Conservation (phyloP, 768 basidiomycete species). For the Russula virescens region DNA sequence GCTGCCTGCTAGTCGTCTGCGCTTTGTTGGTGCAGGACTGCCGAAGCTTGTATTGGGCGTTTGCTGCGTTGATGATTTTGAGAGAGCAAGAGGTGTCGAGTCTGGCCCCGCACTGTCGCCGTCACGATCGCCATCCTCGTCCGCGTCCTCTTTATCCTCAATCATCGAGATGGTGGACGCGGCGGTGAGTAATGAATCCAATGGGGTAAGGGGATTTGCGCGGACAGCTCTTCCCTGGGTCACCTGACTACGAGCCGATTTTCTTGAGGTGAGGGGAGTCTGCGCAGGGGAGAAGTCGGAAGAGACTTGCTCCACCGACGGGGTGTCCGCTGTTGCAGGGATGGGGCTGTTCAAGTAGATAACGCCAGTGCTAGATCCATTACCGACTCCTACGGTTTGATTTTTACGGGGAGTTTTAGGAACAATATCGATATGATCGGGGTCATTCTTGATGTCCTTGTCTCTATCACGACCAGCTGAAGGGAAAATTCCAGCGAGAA, state of each 20-base stretch:
- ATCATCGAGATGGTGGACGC: constrained; percentile 48
- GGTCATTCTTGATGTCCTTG: constrained; percentile 34
- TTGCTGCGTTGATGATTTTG: constrained; percentile 29
- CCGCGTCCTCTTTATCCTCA: constrained; percentile 34
- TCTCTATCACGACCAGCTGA: constrained; percentile 29
- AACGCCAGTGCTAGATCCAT: constrained; percentile 16
- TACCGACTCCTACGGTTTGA: constrained; percentile 14
- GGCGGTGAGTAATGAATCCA: constrained; percentile 57
- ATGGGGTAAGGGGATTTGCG: constrained; percentile 39
- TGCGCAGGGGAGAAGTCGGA: constrained; percentile 26
- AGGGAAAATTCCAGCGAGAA: constrained; percentile 45
- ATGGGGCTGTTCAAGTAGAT: constrained; percentile 23
- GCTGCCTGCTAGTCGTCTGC: constrained; percentile 29
- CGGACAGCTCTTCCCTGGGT: constrained; percentile 27
- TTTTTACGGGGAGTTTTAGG: constrained; percentile 23
- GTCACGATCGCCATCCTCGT: constrained; percentile 25
- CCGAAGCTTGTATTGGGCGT: constrained; percentile 27
- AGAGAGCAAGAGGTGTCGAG: background rate
- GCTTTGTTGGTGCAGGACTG: constrained; percentile 37
- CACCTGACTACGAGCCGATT: constrained; percentile 15
- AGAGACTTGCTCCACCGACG: constrained; percentile 12
- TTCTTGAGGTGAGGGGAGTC: constrained; percentile 17
- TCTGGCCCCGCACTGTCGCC: constrained; percentile 25
- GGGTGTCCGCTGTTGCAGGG: constrained; percentile 10
- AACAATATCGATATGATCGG: constrained; percentile 22